Evolutionary conservation across 1,284 basidiomycete species (phyloP), one percentile per base, ranked within the genome.

Genomic region (Malassezia restricta): DNA sequence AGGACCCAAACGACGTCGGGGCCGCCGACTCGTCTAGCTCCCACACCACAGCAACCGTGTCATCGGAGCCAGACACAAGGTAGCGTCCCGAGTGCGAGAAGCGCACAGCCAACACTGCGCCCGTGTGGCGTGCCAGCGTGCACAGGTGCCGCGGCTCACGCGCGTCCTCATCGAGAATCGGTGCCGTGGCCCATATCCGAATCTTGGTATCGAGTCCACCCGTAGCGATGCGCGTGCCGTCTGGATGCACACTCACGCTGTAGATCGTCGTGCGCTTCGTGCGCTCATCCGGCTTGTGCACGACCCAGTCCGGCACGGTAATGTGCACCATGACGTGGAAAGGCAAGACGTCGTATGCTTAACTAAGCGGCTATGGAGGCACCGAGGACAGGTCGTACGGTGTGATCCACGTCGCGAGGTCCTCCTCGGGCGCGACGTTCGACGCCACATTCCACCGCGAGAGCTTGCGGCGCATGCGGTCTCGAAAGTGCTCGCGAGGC

Each of bases 1-100:
- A 59, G 3, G 64, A 65, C 20, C 68, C 67, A 38, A 71, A 70
- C 31, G 61, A 61, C 28, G 41, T 43, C 6, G 61, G 56, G 11
- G 15, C 15, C 11, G 33, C 33, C 31, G 63, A 54, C 5, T 57
- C 58, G 47, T 98, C 91, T 39, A 92, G 79, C 68, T 92, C 88
- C 92, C 92, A 99, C 47, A 99, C 83, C 82, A 98, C 86, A 24
- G 92, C 82, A 61, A 94, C 85, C 61, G 84, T 83, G 73, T 99
- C 92, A 74, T 98, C 92, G 52, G 89, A 91, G 14, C 94, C 92
- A 65, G 87, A 92, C 1, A 94, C 94, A 8, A 99, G 78, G 82
- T 86, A 96, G 46, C 85, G 77, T 6, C 92, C 94, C 12, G 86
- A 87, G 73, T 92, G 83, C 9, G 90, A 88, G 92, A 92, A 99